Base-by-base conservation (phyloP, 768 basidiomycete species). In the Kwoniella sp. region DNA sequence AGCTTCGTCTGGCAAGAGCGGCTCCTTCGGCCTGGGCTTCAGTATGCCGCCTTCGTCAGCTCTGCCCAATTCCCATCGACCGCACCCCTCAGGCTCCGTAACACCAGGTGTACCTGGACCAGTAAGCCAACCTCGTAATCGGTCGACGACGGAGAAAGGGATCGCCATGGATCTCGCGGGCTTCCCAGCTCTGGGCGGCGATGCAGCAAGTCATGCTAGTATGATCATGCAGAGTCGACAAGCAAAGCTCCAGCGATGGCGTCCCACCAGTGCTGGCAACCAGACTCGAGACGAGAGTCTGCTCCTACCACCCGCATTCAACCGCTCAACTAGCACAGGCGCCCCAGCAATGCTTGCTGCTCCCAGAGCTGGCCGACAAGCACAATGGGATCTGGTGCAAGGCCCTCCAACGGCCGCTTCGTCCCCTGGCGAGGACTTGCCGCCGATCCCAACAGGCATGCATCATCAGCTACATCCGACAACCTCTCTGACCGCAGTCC, bases 241-340 rank as follows among this genome's bases (percentile, higher is more conserved):
- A 39, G 77, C 77, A 32, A 77, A 77, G 56, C 53, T 77, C 56
- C 71, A 75, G 45, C 69, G 75, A 37, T 77, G 77, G 77, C 62
- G 71, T 54, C 63, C 70, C 0, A 56, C 37, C 5, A 59, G 56
- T 36, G 52, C 65, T 7, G 60, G 63, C 20, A 45, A 32, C 5
- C 29, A 46, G 38, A 42, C 28, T 14, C 45, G 46, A 37, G 56
- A 37, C 20, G 52, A 50, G 26, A n/a, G n/a, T n/a, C 43, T 23
- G 14, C 32, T 47, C 26, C 32, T 63, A 11, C 66, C 66, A 17
- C 66, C 66, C 4, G 37, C 66, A 15, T 68, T 68, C 41, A 58
- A 53, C 29, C 57, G 63, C n/a, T 68, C 66, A 4, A 62, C 63
- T 2, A 65, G 60, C 12, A 53, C 60, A 11, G 66, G 58, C 33